Evolutionary conservation across 306 rosid species (phyloP), one percentile per base, ranked within the genome.

Genomic region (Canavalia gladiata): DNA sequence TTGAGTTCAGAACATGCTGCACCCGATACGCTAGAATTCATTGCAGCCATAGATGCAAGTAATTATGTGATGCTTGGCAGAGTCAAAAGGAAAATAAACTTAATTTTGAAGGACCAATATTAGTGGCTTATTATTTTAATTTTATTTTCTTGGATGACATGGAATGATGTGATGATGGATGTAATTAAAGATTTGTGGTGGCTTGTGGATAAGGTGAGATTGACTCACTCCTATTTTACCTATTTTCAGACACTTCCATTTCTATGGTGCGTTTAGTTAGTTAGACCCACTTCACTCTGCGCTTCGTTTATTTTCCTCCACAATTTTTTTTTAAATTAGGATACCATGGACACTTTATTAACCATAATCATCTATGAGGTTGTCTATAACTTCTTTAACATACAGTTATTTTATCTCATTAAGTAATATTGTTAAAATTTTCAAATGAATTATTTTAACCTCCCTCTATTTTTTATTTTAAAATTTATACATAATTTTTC

Each of bases 161-260:
- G 74, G 5, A 62, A 80, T 18, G 77, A 64, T 82, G 45, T 43
- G 77, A 74, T 76, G 81, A 87, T 54, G 52, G 65, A 42, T 29
- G 73, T 46, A 56, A 56, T 74, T 25, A 4, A 69, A 76, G 88
- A 54, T 89, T 18, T 88, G 94, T 89, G 97, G 97, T 88, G 77
- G 89, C 68, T 90, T 85, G 93, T 93, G 98, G 99, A 95, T 93
- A 95, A 93, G 98, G 92, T 90, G 86, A 87, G 99, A 91, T 91
- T 93, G 81, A 92, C 88, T 87, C 72, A 31, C 72, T 93, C 90
- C 88, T 79, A 93, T 90, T 95, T 37, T 68, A 74, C 7, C 12
- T 29, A 2, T 2, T 60, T 71, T 9, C 4, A 39, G 30, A 56
- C 39, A 37, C 13, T 67, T 76, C 42, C 68, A 2, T 63, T 73